Base-by-base conservation (phyloP, 192 early-diverging fungal genomes). In the Gigaspora rosea region DNA sequence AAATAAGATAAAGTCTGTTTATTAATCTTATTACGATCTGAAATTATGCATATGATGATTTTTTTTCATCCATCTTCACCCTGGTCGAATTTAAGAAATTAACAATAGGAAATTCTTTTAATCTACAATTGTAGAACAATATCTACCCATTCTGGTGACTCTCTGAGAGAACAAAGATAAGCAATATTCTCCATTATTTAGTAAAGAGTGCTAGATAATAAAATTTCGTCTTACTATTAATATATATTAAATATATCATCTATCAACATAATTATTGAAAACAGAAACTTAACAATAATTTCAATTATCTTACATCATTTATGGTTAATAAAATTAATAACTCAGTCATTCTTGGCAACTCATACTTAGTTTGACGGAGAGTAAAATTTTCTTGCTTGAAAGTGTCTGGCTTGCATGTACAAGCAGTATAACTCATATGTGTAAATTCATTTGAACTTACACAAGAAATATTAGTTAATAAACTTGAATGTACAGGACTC, bases 351-450 rank as follows among this genome's bases (percentile, higher is more conserved):
- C 92, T 78, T 54, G 76, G 66, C 47, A 71, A 57, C 61, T 87
- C 81, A 64, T 85, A 71, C 46, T 90, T 69, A 50, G 80, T 75
- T 52, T 84, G 87, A 41, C 95, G 88, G 66, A 98, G 85, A 41
- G 88, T 91, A 83, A 95, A 98, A 54, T 86, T 85, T 50, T 91
- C 82, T 61, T 84, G 71, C 41, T 76, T 76, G 84, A 97, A 98
- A 32, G 95, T 89, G 78, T 95, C 89, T 8, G 96, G 91, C 78
- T 95, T 91, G 81, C 91, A 92, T 16, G 94, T 95, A 9, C 90
- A 92, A 4, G 96, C 94, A 0, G 96, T 98, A 86, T 99, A 99
- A 33, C 96, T 88, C 88, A 96, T 90, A 78, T 97, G 91, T 16
- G 94, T 95, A 68, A 95, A 95, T 84, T 98, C 96, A 51, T 91